These are phyloP conservation scores for Hyaloperonospora arabidopsidis DNA, from an alignment of 352 stramenopile genomes.

Conservation along the genomic window DNA sequence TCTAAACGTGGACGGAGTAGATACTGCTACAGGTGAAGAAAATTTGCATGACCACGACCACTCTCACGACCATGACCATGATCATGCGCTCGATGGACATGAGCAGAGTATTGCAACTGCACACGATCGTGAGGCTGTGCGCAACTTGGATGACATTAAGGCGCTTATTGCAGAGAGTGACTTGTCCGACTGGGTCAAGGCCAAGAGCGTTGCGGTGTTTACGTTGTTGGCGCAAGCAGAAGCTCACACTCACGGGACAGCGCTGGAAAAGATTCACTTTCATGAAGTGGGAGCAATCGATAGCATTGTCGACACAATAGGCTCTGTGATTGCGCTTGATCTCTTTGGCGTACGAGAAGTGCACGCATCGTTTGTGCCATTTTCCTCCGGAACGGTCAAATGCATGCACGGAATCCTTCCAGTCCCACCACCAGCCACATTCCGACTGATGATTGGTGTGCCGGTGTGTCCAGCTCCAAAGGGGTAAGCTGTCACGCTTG, in stretches of 20 bases:
- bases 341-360: conserved; percentile 87
- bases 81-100: conserved; percentile 30
- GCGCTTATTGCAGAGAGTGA: conserved; percentile 70
- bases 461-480: conserved; percentile 88
- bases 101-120: conserved; percentile 14
- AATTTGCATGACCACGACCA: background rate
- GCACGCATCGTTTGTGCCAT: conserved; percentile 74
- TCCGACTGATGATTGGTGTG: conserved; percentile 91
- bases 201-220: conserved; percentile 88
- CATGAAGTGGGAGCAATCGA: conserved; percentile 97
- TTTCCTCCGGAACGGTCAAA: conserved; percentile 90
- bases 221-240: conserved; percentile 89
- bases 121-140: conserved; percentile 67
- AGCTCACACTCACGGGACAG: conserved; percentile 89
- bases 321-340: conserved; percentile 90
- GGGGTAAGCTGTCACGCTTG: conserved; percentile 30
- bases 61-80: conserved; percentile 23
- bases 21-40: background rate
- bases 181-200: conserved; percentile 85
- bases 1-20: no score
- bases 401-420: conserved; percentile 93
- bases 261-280: conserved; percentile 92
- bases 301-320: conserved; percentile 95
- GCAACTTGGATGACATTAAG: conserved; percentile 88
- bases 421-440: conserved; percentile 91